Conservation (phyloP, 2,329 filamentous ascomycete genomes). For the Sclerotinia borealis region DNA sequence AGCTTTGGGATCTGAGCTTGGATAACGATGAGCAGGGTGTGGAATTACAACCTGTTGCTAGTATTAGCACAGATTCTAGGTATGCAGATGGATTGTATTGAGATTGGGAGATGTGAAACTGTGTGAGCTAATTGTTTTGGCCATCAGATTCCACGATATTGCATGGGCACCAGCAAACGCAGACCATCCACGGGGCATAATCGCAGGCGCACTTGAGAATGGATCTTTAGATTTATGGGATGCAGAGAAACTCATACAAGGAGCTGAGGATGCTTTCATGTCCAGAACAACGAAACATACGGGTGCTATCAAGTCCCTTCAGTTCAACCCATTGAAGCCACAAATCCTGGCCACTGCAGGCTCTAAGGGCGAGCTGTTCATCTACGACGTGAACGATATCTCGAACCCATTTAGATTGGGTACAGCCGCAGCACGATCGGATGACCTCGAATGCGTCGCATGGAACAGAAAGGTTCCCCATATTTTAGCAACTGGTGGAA, state of each 20-base stretch:
- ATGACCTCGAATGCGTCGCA: slow-evolving; percentile 92
- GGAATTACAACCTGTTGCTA: slow-evolving; percentile 80
- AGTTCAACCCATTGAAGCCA: slow-evolving; percentile 91
- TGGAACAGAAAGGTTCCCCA: slow-evolving; percentile 99
- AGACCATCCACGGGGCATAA: slow-evolving; percentile 76
- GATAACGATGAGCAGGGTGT: slow-evolving; percentile 68
- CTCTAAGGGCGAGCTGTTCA: slow-evolving; percentile 90
- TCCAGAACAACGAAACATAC: slow-evolving; percentile 85
- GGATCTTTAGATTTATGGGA: slow-evolving; percentile 93
- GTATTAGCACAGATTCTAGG: slow-evolving; percentile 85
- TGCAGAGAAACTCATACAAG: slow-evolving; percentile 60
- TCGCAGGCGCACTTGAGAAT: slow-evolving; percentile 92
- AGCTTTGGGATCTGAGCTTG: slow-evolving; percentile 90
- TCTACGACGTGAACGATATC: slow-evolving; percentile 90
- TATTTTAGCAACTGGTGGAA: slow-evolving; percentile 90
- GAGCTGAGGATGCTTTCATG: slow-evolving; percentile 66
- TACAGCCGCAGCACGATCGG: slow-evolving; percentile 78
- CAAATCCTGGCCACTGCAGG: slow-evolving; percentile 90
- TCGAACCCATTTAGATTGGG: slow-evolving; percentile 84
- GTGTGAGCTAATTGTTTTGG: slow-evolving; percentile 13
- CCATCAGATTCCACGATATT: slow-evolving; percentile 86
- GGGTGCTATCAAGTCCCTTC: slow-evolving; percentile 85
- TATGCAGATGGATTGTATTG: slow-evolving; percentile 38
- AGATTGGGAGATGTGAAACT: neutral
- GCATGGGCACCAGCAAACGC: slow-evolving; percentile 83